Evolutionary conservation across 371 early-diverging fungal species (phyloP), one percentile per base, ranked within the genome.

Genomic region (Mucor piriformis): DNA sequence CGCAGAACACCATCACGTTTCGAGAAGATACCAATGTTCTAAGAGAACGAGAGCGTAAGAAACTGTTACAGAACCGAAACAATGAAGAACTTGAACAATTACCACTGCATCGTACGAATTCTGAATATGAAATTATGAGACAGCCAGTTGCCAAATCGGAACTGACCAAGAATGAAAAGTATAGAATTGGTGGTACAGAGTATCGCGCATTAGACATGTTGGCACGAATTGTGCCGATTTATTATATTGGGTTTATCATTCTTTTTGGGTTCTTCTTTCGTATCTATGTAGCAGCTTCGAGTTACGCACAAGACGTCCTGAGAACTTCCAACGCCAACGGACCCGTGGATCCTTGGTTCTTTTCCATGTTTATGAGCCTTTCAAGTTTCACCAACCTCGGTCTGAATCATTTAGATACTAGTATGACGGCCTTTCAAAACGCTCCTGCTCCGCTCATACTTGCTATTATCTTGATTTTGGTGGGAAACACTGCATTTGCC

Each of bases 401-500:
- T 12, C 10, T 80, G 4, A 67, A 61, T 33, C 66, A 65, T 25
- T 33, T 77, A 12, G 81, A 80, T 57, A 70, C 72, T 3, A 77
- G 77, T 48, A 66, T 80, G 66, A 50, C 61, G 1, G 77, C 81
- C 6, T 80, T 80, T 34, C 73, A 77, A 32, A 72, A 74, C 34
- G 57, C 75, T 2, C 75, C 77, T 2, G 54, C 70, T 21, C 76
- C 73, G 34, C 49, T 80, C 7, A 60, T 80, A 7, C n/a, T 73
- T 6, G 13, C 69, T 27, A 64, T 69, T 7, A 60, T 75, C 27
- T 40, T 76, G 16, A 77, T 80, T 37, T 29, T 77, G 42, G 57
- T 68, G 0, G 81, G 81, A 25, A 80, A 80, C 25, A 80, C 81
- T 0, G 77, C 74, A 0, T 80, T 67, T 64, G 77, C 81, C 1